Base-by-base conservation (phyloP, 805 yeast species). In the Blastobotrys robertii region DNA sequence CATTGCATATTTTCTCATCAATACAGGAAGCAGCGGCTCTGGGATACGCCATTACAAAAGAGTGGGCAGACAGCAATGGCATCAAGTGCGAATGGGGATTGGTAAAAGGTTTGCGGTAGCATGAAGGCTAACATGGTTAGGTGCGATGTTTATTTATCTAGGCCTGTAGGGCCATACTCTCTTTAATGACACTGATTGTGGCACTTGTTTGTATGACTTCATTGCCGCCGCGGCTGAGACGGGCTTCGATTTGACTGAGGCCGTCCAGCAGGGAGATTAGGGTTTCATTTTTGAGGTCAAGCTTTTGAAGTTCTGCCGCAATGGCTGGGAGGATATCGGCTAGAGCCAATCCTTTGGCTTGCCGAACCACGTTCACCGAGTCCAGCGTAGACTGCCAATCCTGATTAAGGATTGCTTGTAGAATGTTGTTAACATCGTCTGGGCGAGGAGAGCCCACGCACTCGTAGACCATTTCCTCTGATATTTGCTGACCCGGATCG, bases 361-460 rank as follows among this genome's bases (percentile, higher is more conserved):
- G 72, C 50, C 88, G 81, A 50, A 82, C 68, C 45, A 69, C 71
- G n/a, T 69, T 71, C 53, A 92, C 64, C 2, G 92, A 81, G 29
- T 72, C 63, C 52, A 74, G 74, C 1, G 94, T 75, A 8, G 87
- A 77, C 8, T 83, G 72, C 94, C 96, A 92, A 55, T 87, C 95
- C 48, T 87, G 95, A 52, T 77, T 78, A 58, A 92, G 65, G 19
- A 90, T 77, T 4, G 94, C 74, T 49, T 81, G 81, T 46, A 92
- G 65, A 4, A 87, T 79, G 0, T 77, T 67, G 53, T 83, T 83
- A 16, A 92, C 72, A 51, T 88, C 95, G 33, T 70, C 73, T 1
- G 97, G 97, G 50, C 83, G 83, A 2, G 98, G 97, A 1, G 94
- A 88, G 1, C 99, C 99, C 29, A 92, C 81, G 59, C 97, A 88